These are phyloP conservation scores for Rhizoclosmatium globosum DNA, from an alignment of 192 early-diverging fungal species.

Conservation along the genomic window DNA sequence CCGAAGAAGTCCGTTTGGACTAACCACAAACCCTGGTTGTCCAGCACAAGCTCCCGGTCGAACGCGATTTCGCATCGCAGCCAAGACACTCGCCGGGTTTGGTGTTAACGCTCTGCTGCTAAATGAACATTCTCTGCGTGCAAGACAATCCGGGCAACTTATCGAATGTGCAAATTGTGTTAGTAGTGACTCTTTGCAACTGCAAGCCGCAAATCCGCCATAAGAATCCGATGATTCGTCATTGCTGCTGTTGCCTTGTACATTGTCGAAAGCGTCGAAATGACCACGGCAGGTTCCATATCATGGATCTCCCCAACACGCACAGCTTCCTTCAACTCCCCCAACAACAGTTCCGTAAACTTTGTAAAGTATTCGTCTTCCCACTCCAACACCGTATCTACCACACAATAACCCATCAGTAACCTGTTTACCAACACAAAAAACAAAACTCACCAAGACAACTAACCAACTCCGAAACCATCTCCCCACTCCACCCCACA, in stretches of 20 bases:
- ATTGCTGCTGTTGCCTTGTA: conserved; percentile 32
- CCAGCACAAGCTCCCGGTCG: background rate
- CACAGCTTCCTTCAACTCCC: conserved; percentile 25
- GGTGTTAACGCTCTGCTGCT: conserved; percentile 7
- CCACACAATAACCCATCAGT: background rate
- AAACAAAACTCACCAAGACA: conserved; percentile 8
- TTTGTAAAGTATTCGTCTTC: conserved; percentile 38
- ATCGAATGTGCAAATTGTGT: conserved; percentile 35
- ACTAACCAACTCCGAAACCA: conserved; percentile 36
- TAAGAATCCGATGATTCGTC: conserved; percentile 39
- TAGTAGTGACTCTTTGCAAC: conserved; percentile 32
- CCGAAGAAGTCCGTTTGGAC: background rate
- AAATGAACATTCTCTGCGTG: conserved; percentile 1
- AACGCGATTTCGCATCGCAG: conserved; percentile 24
- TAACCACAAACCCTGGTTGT: background rate
- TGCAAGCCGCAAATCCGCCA: conserved; percentile 38
- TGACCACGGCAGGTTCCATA: conserved; percentile 28
- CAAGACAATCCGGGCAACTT: conserved; percentile 17
- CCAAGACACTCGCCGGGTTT: conserved; percentile 12
- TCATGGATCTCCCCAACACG: conserved; percentile 13
- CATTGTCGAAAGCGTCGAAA: conserved; percentile 30
- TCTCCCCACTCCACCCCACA: conserved; percentile 18
- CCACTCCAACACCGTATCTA: conserved; percentile 42
- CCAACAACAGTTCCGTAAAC: conserved; percentile 29
- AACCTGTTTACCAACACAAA: background rate